A percentile compares a stretch with the other conserved stretches of the same genome.
Conservation (phyloP, 345 rosid species). For the Luvunga scandens region DNA sequence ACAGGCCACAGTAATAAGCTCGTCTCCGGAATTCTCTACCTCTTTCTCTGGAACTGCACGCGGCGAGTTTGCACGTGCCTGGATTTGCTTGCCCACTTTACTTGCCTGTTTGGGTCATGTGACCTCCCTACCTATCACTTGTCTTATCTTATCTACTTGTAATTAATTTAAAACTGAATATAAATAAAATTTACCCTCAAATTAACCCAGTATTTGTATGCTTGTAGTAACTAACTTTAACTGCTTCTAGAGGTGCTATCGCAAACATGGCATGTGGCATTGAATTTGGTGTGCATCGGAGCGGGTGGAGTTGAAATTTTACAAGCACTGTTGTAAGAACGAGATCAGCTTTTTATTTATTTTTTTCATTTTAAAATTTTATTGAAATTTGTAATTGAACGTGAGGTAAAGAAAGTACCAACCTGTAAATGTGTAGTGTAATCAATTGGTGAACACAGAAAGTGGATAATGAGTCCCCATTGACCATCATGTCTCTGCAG, state of each 20-base stretch:
- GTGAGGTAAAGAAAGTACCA: neutral
- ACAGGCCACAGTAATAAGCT: too few relatives aligned
- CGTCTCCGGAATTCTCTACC: neutral
- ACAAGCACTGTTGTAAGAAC: neutral
- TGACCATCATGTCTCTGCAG: too few relatives aligned
- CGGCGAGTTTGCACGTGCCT: neutral
- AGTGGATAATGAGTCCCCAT: neutral
- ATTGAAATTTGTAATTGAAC: too few relatives aligned
- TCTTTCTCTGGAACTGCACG: neutral
- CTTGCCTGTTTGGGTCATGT: neutral
- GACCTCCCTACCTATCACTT: neutral
- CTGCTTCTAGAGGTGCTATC: too few relatives aligned
- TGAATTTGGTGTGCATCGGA: neutral
- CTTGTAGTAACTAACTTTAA: too few relatives aligned
- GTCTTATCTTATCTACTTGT: neutral
- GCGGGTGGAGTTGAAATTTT: neutral
- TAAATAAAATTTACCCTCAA: too few relatives aligned
- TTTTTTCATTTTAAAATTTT: neutral
- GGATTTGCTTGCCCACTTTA: neutral
- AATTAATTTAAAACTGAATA: neutral
- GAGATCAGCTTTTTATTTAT: neutral
- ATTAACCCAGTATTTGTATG: too few relatives aligned
- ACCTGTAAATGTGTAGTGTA: neutral
- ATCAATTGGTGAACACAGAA: neutral
- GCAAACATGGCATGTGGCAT: neutral